Percentiles rank a stretch among this genome's conserved stretches.
Evolutionary conservation across 2,329 filamentous ascomycete genomes (phyloP).

Genomic region (Fusarium guadeloupense): DNA sequence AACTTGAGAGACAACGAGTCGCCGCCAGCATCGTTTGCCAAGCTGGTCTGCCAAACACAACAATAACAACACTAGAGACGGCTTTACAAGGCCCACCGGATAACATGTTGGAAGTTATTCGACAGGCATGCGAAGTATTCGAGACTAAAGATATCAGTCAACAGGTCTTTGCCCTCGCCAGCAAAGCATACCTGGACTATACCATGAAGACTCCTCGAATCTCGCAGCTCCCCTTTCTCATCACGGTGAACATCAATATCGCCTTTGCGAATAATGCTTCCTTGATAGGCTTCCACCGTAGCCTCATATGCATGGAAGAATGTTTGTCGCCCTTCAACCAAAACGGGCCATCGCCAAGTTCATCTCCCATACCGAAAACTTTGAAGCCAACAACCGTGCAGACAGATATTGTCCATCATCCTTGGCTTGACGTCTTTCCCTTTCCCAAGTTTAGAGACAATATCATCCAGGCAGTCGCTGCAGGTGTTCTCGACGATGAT

Average conservation of each 20-base stretch:
- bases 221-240: conserved; percentile 12
- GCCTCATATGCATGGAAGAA: conserved; percentile 1
- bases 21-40: background rate
- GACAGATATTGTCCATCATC: conserved; percentile 1
- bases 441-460: conserved; percentile 17
- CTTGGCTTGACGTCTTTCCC: conserved; percentile 21
- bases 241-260: conserved; percentile 17
- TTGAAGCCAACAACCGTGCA: background rate
- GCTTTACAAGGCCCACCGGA: background rate
- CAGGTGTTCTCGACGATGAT: background rate
- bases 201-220: conserved; percentile 5
- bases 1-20: background rate
- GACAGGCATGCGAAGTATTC: conserved; percentile 8
- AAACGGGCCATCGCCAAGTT: background rate
- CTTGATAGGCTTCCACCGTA: background rate
- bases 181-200: conserved; percentile 17
- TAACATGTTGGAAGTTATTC: background rate
- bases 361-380: background rate
- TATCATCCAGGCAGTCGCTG: background rate
- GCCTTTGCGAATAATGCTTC: conserved; percentile 12
- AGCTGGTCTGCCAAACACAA: background rate
- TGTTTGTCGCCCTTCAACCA: conserved; percentile 7
- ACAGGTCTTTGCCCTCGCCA: background rate
- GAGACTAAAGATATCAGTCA: background rate
- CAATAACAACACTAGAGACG: background rate